phyloP scores from a whole-genome alignment of 257 asterid species.

The Avicennia marina region DNA sequence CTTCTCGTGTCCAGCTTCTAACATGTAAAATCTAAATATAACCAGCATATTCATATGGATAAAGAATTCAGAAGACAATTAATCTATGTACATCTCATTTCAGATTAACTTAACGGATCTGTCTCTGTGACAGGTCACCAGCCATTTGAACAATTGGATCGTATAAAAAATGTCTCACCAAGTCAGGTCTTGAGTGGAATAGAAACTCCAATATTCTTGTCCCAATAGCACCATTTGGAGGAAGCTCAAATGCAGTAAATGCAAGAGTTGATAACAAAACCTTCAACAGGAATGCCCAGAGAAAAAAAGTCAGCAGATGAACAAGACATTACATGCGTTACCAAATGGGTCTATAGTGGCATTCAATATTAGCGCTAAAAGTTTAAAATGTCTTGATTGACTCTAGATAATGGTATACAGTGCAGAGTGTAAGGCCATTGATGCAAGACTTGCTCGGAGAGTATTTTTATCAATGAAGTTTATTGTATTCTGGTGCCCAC shows the following conservation, averaged over 20 bases:
- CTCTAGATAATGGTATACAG: too few relatives aligned
- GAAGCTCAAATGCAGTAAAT: conserved; percentile 96
- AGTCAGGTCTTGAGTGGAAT: conserved; percentile 93
- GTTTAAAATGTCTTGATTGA: not conserved
- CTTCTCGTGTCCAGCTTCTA: not conserved
- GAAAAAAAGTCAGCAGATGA: conserved; percentile 24
- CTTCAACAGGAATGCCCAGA: conserved; percentile 37
- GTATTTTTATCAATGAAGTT: too few relatives aligned
- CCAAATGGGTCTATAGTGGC: not conserved
- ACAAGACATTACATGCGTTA: conserved; percentile 8
- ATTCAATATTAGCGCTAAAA: conserved; percentile 6
- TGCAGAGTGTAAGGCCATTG: too few relatives aligned
- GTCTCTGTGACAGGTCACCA: conserved; percentile 6
- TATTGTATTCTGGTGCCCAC: too few relatives aligned
- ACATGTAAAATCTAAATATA: not conserved
- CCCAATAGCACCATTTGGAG: conserved; percentile 91
- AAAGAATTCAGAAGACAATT: not conserved
- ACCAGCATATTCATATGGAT: not conserved
- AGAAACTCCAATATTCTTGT: conserved; percentile 84
- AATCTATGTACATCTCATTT: not conserved
- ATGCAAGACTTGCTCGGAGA: too few relatives aligned
- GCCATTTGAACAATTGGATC: conserved; percentile 1
- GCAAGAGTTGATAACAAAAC: conserved; percentile 90
- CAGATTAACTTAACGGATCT: not conserved
- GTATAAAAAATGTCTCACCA: conserved; percentile 51